A percentile compares a stretch with the other conserved stretches of the same genome.
Conservation (phyloP, 83 land plant species). For the Isoetes engelmannii region DNA sequence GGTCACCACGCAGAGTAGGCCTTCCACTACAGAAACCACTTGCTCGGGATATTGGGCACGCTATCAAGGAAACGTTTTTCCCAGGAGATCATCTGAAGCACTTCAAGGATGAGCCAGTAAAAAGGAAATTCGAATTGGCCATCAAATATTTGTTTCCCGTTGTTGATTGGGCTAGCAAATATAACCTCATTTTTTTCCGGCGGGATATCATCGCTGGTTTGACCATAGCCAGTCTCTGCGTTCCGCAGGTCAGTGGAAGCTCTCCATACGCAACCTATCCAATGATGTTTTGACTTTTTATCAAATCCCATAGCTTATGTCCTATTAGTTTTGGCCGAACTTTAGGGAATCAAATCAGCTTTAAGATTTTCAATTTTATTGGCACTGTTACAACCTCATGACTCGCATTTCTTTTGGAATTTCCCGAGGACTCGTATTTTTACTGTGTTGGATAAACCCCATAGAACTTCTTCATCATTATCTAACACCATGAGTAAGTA, state of each 20-base stretch:
- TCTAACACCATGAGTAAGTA: too few relatives aligned
- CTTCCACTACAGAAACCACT: background rate
- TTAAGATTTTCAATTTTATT: background rate
- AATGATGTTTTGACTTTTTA: background rate
- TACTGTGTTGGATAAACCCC: too few relatives aligned
- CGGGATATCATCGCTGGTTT: constrained; percentile 56
- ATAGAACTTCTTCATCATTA: too few relatives aligned
- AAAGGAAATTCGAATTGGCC: background rate
- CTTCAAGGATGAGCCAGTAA: constrained; percentile 15
- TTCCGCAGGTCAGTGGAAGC: constrained; percentile 49
- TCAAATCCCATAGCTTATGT: background rate
- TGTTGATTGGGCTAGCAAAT: constrained; percentile 43
- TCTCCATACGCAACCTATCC: background rate
- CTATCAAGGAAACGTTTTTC: constrained; percentile 17
- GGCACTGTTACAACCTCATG: background rate
- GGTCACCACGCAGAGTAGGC: background rate
- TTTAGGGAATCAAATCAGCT: background rate
- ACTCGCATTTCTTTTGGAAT: background rate
- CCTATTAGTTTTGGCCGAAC: background rate
- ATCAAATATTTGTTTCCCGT: constrained; percentile 43
- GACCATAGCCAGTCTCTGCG: constrained; percentile 66
- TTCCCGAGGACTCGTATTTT: background rate
- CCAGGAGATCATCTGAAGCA: constrained; percentile 9
- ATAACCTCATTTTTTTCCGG: constrained; percentile 34
- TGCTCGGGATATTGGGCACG: background rate